Conservation (phyloP, 2,329 filamentous ascomycete species). For the Neodidymelliopsis sp. region DNA sequence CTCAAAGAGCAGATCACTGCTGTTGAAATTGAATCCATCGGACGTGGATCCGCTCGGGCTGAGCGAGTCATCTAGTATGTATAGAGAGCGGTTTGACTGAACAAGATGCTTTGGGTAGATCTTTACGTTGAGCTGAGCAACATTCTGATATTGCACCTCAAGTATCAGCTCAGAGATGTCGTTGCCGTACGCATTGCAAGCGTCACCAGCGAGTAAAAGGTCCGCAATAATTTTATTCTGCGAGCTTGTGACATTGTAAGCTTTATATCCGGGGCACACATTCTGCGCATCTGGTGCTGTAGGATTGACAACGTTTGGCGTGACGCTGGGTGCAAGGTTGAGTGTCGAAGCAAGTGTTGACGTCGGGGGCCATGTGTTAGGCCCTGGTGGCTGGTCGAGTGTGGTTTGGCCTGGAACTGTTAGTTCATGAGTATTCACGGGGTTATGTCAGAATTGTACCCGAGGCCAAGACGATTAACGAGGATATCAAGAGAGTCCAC, state of each 20-base stretch:
- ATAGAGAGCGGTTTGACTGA: background rate
- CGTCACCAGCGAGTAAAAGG: slow-evolving; percentile 69
- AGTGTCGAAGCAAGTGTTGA: background rate
- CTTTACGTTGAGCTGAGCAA: slow-evolving; percentile 43
- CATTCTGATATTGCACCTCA: slow-evolving; percentile 68
- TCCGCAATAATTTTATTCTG: slow-evolving; percentile 68
- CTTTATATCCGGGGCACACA: slow-evolving; percentile 70
- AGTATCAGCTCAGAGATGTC: slow-evolving; percentile 63
- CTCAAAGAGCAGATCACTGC: slow-evolving; percentile 60
- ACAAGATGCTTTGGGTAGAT: slow-evolving; percentile 1
- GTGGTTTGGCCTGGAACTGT: background rate
- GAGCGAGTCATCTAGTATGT: background rate
- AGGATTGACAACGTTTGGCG: background rate
- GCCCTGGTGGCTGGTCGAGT: background rate
- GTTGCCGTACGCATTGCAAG: slow-evolving; percentile 65
- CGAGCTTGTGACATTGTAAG: slow-evolving; percentile 62
- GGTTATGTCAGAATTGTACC: too few species aligned
- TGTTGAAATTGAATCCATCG: slow-evolving; percentile 50
- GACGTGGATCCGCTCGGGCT: background rate
- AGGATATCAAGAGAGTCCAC: too few species aligned
- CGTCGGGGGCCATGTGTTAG: background rate
- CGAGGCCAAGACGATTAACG: too few species aligned
- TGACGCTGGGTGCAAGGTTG: slow-evolving; percentile 1
- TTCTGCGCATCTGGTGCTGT: slow-evolving; percentile 18
- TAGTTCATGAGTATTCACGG: too few species aligned